These are phyloP conservation scores for Podospora pseudopauciseta DNA, from an alignment of 495 filamentous ascomycete genomes.

Conservation along the genomic window DNA sequence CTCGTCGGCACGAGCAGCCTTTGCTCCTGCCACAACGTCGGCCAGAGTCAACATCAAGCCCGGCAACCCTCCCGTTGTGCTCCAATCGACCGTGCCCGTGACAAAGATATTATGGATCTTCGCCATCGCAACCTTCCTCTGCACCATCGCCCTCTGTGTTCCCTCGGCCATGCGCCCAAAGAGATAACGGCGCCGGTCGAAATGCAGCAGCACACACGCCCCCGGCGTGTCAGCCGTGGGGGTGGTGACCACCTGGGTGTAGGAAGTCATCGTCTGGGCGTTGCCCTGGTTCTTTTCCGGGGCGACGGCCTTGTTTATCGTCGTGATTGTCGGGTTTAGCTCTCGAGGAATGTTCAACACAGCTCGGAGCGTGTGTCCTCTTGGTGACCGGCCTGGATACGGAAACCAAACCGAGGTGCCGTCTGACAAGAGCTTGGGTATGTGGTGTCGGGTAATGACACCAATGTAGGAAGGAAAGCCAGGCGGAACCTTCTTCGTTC, in stretches of 20 bases:
- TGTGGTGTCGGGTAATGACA: not conserved
- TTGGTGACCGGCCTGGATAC: not conserved
- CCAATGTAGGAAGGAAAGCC: not conserved
- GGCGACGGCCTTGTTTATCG: no score
- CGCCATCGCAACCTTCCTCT: conserved; percentile 56
- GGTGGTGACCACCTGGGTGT: conserved; percentile 67
- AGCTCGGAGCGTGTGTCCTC: not conserved
- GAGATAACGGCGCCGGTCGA: conserved; percentile 78
- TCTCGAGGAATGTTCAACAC: not conserved
- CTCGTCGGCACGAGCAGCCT: conserved; percentile 21
- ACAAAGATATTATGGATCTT: conserved; percentile 75
- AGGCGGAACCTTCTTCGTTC: not conserved
- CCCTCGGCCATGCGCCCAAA: conserved; percentile 84
- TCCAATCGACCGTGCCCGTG: conserved; percentile 72
- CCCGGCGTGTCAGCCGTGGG: conserved; percentile 92
- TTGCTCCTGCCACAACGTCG: conserved; percentile 49
- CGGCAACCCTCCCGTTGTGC: conserved; percentile 71
- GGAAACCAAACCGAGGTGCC: not conserved
- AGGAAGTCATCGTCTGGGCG: conserved; percentile 22
- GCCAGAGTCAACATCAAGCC: conserved; percentile 81
- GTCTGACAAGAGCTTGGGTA: not conserved
- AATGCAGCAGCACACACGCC: conserved; percentile 68
- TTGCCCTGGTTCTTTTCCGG: not conserved
- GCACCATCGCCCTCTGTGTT: conserved; percentile 68
- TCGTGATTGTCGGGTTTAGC: not conserved